Evolutionary conservation across 768 basidiomycete genomes (phyloP).

Genomic region (Mycena metata): DNA sequence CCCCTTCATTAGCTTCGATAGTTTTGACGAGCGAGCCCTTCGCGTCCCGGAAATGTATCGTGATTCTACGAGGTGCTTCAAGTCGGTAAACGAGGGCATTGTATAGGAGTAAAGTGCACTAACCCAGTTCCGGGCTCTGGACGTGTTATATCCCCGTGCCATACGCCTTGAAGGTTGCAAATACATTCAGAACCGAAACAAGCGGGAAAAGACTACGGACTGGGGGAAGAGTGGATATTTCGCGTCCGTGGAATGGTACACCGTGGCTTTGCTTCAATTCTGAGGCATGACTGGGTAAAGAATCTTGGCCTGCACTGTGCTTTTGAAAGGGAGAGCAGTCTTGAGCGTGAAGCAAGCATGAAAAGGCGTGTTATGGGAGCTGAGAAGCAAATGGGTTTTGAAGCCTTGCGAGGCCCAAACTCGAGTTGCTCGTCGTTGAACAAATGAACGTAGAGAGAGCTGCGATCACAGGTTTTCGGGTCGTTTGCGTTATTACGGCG

Average conservation of each 20-base stretch:
- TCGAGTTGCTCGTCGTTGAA: neutral
- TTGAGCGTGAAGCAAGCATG: conserved; percentile 30
- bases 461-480: too few species aligned
- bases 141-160: conserved; percentile 69
- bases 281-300: conserved; percentile 3
- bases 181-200: neutral
- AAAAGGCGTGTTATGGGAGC: neutral
- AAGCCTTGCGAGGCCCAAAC: neutral
- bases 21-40: conserved; percentile 89
- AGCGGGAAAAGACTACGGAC: conserved; percentile 18
- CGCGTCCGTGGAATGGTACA: conserved; percentile 20
- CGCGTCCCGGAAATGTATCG: conserved; percentile 90
- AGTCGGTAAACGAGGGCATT: conserved; percentile 13
- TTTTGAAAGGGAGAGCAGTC: conserved; percentile 24
- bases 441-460: neutral
- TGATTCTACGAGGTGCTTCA: conserved; percentile 69
- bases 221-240: conserved; percentile 30
- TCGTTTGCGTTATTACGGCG: too few species aligned
- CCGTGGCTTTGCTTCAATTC: neutral
- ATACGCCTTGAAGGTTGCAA: conserved; percentile 37
- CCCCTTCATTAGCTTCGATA: conserved; percentile 93
- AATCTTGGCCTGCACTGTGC: conserved; percentile 17
- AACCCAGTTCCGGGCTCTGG: conserved; percentile 81
- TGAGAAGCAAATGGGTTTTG: neutral
- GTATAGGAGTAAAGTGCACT: conserved; percentile 31